Evolutionary conservation across 75 land plant species (phyloP).

Genomic region (Isoetes taiwanensis): DNA sequence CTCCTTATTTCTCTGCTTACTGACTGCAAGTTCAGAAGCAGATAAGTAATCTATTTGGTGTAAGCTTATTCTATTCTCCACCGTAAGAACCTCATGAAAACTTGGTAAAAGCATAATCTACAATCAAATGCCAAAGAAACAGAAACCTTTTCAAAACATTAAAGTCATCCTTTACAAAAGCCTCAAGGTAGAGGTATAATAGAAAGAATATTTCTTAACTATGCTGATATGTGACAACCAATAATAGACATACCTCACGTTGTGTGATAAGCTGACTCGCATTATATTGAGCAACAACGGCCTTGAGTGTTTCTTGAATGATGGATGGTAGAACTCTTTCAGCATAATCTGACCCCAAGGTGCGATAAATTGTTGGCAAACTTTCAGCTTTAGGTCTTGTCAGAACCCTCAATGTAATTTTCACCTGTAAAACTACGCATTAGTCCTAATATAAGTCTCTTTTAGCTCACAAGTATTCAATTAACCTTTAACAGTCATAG

Average conservation of each 20-base stretch:
- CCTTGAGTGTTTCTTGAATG: constrained; percentile 64
- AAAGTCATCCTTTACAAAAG: not conserved
- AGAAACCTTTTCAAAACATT: not conserved
- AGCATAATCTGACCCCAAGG: constrained; percentile 58
- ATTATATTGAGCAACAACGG: constrained; percentile 85
- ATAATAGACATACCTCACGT: constrained; percentile 42
- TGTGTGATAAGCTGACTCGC: constrained; percentile 85
- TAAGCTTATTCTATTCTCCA: too few species aligned
- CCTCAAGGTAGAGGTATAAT: not conserved
- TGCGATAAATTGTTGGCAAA: constrained; percentile 59
- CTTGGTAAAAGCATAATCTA: too few species aligned
- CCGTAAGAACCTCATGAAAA: too few species aligned
- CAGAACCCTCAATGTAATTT: constrained; percentile 64
- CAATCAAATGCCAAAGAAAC: not conserved
- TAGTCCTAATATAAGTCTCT: not conserved
- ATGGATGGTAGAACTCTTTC: constrained; percentile 78
- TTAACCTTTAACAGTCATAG: not conserved
- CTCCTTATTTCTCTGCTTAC: constrained; percentile 49
- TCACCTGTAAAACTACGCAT: constrained; percentile 35
- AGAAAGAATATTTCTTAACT: too few species aligned
- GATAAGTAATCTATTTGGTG: not conserved
- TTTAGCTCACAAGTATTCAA: not conserved
- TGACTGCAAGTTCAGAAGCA: constrained; percentile 29
- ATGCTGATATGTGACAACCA: too few species aligned
- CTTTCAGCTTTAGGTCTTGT: constrained; percentile 51